These are phyloP conservation scores for Hericium erinaceus DNA, from an alignment of 768 basidiomycete species.

Conservation along the genomic window DNA sequence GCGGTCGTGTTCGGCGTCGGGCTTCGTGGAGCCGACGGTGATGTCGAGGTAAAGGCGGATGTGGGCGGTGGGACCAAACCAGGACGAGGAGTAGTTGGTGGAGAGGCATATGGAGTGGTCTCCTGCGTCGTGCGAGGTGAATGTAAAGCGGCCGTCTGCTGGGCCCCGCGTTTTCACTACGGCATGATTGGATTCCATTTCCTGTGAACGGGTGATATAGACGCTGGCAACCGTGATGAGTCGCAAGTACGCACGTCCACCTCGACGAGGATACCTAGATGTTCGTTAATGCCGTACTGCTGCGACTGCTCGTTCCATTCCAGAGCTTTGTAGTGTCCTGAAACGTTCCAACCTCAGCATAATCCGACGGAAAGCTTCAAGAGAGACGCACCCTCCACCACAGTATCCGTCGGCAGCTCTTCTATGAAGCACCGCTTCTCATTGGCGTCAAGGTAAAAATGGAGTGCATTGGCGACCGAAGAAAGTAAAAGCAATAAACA, in stretches of 20 bases:
- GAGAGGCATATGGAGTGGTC: constrained; percentile 97
- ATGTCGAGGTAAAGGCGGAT: constrained; percentile 94
- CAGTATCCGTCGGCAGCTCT: constrained; percentile 90
- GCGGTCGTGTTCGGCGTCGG: constrained; percentile 82
- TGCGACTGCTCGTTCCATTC: constrained; percentile 79
- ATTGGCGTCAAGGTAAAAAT: constrained; percentile 94
- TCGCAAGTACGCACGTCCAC: constrained; percentile 61
- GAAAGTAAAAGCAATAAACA: constrained; percentile 32
- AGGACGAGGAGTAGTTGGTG: constrained; percentile 73
- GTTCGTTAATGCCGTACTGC: constrained; percentile 58
- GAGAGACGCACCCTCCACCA: constrained; percentile 68
- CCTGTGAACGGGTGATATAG: constrained; percentile 37
- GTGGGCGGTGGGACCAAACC: constrained; percentile 72
- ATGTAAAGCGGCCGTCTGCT: constrained; percentile 87
- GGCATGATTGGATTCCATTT: constrained; percentile 70
- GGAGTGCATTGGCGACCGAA: constrained; percentile 61
- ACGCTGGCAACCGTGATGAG: not conserved
- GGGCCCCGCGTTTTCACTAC: constrained; percentile 90
- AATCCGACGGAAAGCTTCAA: not conserved
- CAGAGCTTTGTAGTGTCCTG: constrained; percentile 87
- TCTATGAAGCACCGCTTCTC: constrained; percentile 95
- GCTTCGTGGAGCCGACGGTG: constrained; percentile 78
- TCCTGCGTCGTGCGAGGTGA: constrained; percentile 93
- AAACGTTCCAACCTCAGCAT: not conserved
- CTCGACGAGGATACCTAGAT: constrained; percentile 83